Evolutionary conservation across 179 eudicot genomes (phyloP).

Genomic region (Drosera spatulata): DNA sequence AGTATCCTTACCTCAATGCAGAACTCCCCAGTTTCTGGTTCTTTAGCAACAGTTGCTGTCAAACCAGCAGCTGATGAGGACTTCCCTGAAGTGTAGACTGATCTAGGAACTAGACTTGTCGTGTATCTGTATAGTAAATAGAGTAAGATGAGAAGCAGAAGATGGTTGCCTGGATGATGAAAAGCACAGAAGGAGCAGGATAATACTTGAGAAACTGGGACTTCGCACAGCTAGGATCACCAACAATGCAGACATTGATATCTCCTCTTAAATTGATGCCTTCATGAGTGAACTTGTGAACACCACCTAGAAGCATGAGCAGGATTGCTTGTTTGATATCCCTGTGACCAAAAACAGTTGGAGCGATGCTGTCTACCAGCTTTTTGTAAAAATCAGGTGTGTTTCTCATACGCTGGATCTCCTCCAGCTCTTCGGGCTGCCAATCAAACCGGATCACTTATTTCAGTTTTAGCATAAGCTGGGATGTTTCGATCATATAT

Average conservation of each 20-base stretch:
- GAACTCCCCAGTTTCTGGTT: constrained; percentile 98
- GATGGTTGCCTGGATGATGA: neutral
- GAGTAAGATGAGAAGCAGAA: constrained; percentile 2
- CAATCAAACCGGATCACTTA: constrained; percentile 8
- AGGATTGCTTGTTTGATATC: constrained; percentile 93
- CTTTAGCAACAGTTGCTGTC: constrained; percentile 99
- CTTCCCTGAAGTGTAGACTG: constrained; percentile 96
- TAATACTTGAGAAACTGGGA: constrained; percentile 93
- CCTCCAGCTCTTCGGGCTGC: constrained; percentile 74
- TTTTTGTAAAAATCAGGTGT: constrained; percentile 94
- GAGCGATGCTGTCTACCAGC: constrained; percentile 88
- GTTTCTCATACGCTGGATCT: constrained; percentile 68
- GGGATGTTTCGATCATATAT: too few species aligned
- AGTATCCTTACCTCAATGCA: constrained; percentile 75
- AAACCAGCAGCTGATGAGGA: constrained; percentile 99
- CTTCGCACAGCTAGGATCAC: constrained; percentile 99
- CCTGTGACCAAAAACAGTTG: constrained; percentile 92
- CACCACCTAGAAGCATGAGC: constrained; percentile 93
- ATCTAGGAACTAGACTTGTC: constrained; percentile 74
- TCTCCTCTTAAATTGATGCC: constrained; percentile 97
- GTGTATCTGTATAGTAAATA: constrained; percentile 48
- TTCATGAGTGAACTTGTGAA: constrained; percentile 87
- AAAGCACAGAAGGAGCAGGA: neutral
- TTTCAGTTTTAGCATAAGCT: neutral
- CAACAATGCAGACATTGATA: constrained; percentile 94